Conservation (phyloP, 768 basidiomycete species). For the Piloderma croceum region DNA sequence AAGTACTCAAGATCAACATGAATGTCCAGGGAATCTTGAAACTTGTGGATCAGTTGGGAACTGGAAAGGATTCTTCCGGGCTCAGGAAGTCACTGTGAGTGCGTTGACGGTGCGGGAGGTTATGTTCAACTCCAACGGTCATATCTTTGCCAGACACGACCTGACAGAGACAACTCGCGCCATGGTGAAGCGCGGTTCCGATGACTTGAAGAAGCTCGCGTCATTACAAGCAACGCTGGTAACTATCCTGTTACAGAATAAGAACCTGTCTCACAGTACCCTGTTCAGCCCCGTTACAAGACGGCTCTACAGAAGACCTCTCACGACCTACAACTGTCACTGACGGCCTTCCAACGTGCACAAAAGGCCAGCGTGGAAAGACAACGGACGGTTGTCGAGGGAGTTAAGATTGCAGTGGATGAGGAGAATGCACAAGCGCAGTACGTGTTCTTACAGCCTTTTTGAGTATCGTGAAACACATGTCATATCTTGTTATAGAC, state of each 20-base stretch:
- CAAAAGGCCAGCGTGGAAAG: slow-evolving; percentile 86
- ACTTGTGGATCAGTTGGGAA: slow-evolving; percentile 95
- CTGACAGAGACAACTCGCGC: slow-evolving; percentile 90
- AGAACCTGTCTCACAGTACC: too few relatives aligned
- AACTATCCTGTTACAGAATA: too few relatives aligned
- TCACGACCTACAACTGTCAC: slow-evolving; percentile 84
- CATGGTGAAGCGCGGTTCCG: slow-evolving; percentile 91
- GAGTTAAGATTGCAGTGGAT: slow-evolving; percentile 79
- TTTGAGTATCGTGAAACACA: background rate
- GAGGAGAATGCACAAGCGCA: slow-evolving; percentile 45
- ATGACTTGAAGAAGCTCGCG: slow-evolving; percentile 87
- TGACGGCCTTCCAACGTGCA: slow-evolving; percentile 88
- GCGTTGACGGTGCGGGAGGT: background rate
- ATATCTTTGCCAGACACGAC: slow-evolving; percentile 62
- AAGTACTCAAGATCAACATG: slow-evolving; percentile 98
- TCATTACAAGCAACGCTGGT: slow-evolving; percentile 59
- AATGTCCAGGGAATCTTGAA: slow-evolving; percentile 95
- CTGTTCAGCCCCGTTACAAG: slow-evolving; percentile 68
- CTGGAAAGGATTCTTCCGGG: slow-evolving; percentile 67
- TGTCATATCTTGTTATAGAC: background rate
- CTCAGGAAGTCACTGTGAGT: slow-evolving; percentile 84
- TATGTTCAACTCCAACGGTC: background rate
- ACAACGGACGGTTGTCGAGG: slow-evolving; percentile 85
- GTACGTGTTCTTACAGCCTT: slow-evolving; percentile 10
- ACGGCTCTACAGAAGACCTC: slow-evolving; percentile 87